Evolutionary conservation across 345 rosid genomes (phyloP), one percentile per base, ranked within the genome.

Genomic region (Ceriops tagal): DNA sequence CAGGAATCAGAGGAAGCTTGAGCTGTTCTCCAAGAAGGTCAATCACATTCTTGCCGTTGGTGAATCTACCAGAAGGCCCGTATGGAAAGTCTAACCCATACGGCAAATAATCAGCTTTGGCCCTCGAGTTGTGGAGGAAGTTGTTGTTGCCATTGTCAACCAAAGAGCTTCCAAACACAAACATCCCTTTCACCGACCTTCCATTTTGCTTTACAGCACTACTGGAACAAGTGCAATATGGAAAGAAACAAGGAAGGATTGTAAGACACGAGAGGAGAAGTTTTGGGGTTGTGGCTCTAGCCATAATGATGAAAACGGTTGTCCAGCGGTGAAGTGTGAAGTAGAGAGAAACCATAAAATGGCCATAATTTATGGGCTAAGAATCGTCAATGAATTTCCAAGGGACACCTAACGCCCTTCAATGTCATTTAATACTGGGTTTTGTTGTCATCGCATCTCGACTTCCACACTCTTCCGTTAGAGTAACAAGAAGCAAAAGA

Each of bases 111-210:
- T 86, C 66, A 16, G 85, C 88, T 64, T 71, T 84, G 1, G 87
- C 84, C 6, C n/a, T 4, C 0, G 78, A 68, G 65, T 65, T 70
- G 39, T 11, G 27, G 28, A 85, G 86, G 75, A 71, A 79, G 75
- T 87, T 85, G 80, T 87, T 87, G 88, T 87, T 87, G 30, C 89
- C 92, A 66, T 82, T 85, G 73, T 87, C 92, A 32, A 87, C 83
- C 56, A 87, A 66, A 37, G 89, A 85, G 85, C 89, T 83, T 26
- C 92, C 92, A 68, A 87, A 87, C 57, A 85, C 88, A 64, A 87
- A 87, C 89, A 87, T 80, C 53, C 92, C 92, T 53, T 61, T 65
- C 31, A 76, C 67, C 20, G 11, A 8, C 0, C 53, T 21, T 22
- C 22, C 35, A n/a, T 35, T 13, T 0, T 27, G 9, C 6, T 75